Conservation (phyloP, 1,284 basidiomycete genomes). For the Paramarasmius palmivorus region DNA sequence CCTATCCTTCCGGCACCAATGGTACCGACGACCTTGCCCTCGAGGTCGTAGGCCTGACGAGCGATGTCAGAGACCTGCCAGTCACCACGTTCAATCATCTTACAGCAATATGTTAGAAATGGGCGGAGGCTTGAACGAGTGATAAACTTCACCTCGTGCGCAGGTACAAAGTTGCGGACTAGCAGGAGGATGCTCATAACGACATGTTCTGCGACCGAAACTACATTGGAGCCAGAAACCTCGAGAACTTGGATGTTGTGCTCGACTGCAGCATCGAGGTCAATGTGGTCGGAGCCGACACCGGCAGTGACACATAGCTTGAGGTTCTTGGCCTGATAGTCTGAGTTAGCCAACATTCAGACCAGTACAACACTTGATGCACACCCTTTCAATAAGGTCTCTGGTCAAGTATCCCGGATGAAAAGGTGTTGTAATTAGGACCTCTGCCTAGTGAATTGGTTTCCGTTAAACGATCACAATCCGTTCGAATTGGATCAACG, state of each 20-base stretch:
- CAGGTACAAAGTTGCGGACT: constrained; percentile 40
- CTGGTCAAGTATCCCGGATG: constrained; percentile 78
- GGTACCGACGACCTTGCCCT: constrained; percentile 89
- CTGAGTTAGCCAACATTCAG: constrained; percentile 2
- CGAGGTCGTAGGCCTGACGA: constrained; percentile 83
- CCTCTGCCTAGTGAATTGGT: constrained; percentile 52
- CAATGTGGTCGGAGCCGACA: constrained; percentile 92
- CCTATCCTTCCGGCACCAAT: constrained; percentile 88
- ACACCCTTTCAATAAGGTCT: constrained; percentile 39
- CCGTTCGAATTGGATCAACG: constrained; percentile 25
- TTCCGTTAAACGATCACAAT: neutral
- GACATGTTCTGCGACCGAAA: no score
- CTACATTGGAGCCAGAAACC: no score
- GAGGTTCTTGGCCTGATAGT: constrained; percentile 60
- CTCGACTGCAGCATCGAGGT: constrained; percentile 81
- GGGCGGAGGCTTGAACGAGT: neutral
- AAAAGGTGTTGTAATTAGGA: constrained; percentile 90
- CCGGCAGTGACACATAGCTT: constrained; percentile 71
- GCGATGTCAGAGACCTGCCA: constrained; percentile 86
- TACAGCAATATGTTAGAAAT: constrained; percentile 6
- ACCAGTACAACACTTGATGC: no score
- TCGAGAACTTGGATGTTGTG: no score
- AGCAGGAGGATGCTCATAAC: no score
- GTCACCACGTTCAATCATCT: constrained; percentile 82
- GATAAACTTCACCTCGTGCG: constrained; percentile 58